Evolutionary conservation across 352 stramenopile species (phyloP), one percentile per base, ranked within the genome.

Genomic region (Phytophthora cactorum): DNA sequence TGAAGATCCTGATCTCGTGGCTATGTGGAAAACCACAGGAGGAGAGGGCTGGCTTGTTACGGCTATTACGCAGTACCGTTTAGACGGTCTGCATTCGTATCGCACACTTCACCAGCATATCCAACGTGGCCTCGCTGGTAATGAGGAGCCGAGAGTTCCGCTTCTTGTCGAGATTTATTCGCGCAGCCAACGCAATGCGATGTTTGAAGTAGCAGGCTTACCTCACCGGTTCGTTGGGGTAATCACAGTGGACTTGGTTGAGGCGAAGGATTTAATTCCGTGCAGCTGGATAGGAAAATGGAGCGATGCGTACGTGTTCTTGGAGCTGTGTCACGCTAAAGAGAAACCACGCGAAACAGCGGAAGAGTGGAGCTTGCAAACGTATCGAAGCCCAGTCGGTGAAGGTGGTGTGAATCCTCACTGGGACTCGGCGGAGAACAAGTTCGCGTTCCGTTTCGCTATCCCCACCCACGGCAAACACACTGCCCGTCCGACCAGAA

Each of bases 11-110:
- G 81, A 92, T 59, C 55, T 95, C 14, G 73, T 87, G 8, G 69
- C 78, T 44, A 88, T 95, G 77, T 95, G 86, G 86, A 90, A 79
- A 59, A 67, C 77, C 15, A 87, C 85, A 28, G 80, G 82, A 8
- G 87, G 82, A 10, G 82, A 93, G 65, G 78, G 84, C 6, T 95
- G 87, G 87, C 78, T 93, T n/a, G 86, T 95, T 41, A 88, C 82
- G 7, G 86, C 83, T 22, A 91, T 95, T 58, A 89, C 85, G 44
- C 82, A 93, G 53, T 93, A 92, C 59, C 80, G 86, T 15, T 64
- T 92, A 8, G 85, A 95, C 49, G 84, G 84, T 8, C 66, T 90
- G 17, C 85, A 89, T 54, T 88, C 79, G 15, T 80, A 83, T 66
- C 70, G 81, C 12, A 77, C 64, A 12, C 59, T 77, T 25, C 52